Evolutionary conservation across 306 rosid genomes (phyloP).

Genomic region (Echinosophora koreensis): DNA sequence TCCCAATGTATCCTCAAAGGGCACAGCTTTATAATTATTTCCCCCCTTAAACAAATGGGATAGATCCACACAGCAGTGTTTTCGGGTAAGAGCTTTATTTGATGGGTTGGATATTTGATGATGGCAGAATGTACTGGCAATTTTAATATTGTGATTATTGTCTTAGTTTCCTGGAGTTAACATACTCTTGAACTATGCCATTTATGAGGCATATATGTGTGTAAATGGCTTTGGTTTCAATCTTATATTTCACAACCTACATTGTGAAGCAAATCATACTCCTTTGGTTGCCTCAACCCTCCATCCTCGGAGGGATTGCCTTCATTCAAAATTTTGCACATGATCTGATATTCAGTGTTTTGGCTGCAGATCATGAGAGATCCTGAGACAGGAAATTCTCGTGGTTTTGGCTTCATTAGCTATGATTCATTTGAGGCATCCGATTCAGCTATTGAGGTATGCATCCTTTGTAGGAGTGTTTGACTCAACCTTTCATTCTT

Average conservation of each 20-base stretch:
- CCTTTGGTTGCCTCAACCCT: too few species aligned
- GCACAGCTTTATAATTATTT: neutral
- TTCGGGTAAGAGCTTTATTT: constrained; percentile 21
- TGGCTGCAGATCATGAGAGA: constrained; percentile 94
- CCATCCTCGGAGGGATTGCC: too few species aligned
- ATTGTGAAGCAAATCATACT: too few species aligned
- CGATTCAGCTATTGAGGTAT: constrained; percentile 97
- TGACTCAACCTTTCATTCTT: constrained; percentile 19
- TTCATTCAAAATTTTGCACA: too few species aligned
- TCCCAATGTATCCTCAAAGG: constrained; percentile 1
- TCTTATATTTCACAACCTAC: neutral
- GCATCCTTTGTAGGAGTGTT: constrained; percentile 38
- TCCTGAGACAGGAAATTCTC: constrained; percentile 96
- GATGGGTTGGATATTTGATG: constrained; percentile 19
- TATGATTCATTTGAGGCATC: constrained; percentile 99
- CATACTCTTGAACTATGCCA: constrained; percentile 32
- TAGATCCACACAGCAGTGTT: neutral
- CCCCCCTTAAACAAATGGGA: neutral
- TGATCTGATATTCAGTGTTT: too few species aligned
- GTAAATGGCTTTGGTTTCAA: constrained; percentile 26
- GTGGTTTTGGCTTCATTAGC: constrained; percentile 98
- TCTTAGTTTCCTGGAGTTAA: neutral
- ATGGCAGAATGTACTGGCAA: neutral
- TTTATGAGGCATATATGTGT: neutral
- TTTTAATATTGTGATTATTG: constrained; percentile 17